Percentiles rank a stretch among this genome's conserved stretches.
These are phyloP conservation scores for Xylariales sp. DNA, from an alignment of 2,329 filamentous ascomycete genomes.

Conservation along the genomic window DNA sequence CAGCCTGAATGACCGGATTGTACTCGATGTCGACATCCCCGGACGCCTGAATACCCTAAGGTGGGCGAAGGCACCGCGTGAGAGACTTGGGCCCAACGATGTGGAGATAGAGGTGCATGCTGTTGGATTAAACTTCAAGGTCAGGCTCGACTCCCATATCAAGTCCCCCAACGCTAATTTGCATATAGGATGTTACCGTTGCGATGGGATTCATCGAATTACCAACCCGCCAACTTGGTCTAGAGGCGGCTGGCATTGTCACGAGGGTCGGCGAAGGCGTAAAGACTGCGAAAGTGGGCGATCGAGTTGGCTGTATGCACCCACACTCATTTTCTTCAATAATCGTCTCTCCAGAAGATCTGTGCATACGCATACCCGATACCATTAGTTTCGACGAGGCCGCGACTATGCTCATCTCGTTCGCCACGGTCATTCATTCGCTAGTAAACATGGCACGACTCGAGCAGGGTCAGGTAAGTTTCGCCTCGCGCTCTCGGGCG, in stretches of 20 bases:
- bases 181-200: constrained; percentile 36
- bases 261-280: constrained; percentile 41
- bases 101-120: constrained; percentile 37
- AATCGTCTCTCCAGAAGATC: constrained; percentile 33
- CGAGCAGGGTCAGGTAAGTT: constrained; percentile 28
- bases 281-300: constrained; percentile 32
- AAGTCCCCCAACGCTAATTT: constrained; percentile 21
- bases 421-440: constrained; percentile 38
- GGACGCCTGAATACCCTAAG: constrained; percentile 34
- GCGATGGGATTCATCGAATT: constrained; percentile 39
- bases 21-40: background rate
- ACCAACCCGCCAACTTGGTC: constrained; percentile 31
- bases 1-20: background rate
- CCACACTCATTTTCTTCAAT: constrained; percentile 46
- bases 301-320: constrained; percentile 42
- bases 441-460: constrained; percentile 38
- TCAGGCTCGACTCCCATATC: constrained; percentile 12
- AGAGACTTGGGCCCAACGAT: constrained; percentile 27
- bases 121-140: constrained; percentile 39
- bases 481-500: background rate
- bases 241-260: constrained; percentile 38
- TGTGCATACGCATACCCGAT: constrained; percentile 29
- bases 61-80: constrained; percentile 30
- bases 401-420: constrained; percentile 37
- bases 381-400: constrained; percentile 40